Evolutionary conservation across 305 asterid species (phyloP).

Genomic region (Plantago lanceolata): DNA sequence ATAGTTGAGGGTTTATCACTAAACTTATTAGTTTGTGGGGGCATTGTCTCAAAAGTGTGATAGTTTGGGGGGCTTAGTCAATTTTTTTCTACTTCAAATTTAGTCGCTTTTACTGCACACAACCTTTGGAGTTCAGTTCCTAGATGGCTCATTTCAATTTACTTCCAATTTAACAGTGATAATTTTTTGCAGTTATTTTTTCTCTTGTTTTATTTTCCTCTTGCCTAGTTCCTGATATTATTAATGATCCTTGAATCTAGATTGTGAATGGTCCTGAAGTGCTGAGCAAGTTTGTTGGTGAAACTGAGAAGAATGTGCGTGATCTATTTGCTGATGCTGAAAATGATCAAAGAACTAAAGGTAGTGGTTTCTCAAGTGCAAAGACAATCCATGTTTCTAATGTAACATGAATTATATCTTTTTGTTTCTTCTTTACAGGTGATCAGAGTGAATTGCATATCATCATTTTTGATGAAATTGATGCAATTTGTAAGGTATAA

Average conservation of each 20-base stretch:
- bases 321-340: conserved; percentile 99
- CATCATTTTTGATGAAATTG: conserved; percentile 98
- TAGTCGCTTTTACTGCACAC: neutral
- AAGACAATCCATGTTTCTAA: neutral
- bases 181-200: conserved; percentile 20
- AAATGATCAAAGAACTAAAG: conserved; percentile 84
- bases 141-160: neutral
- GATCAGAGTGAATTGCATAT: conserved; percentile 99
- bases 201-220: conserved; percentile 13
- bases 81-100: too few species aligned
- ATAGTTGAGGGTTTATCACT: too few species aligned
- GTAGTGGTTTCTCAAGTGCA: conserved; percentile 37
- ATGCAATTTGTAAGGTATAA: conserved; percentile 96
- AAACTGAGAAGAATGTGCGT: conserved; percentile 95
- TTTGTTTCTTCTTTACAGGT: conserved; percentile 49
- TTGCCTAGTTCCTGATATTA: conserved; percentile 20
- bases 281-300: conserved; percentile 95
- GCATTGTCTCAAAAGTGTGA: too few species aligned
- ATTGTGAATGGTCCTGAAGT: conserved; percentile 99
- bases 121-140: conserved; percentile 5
- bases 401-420: conserved; percentile 25
- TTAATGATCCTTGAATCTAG: conserved; percentile 37
- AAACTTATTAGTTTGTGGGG: too few species aligned
- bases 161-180: too few species aligned
- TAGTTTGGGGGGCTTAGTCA: too few species aligned